These are phyloP conservation scores for Akanthomyces lecanii DNA, from an alignment of 2,329 filamentous ascomycete genomes.

Conservation along the genomic window DNA sequence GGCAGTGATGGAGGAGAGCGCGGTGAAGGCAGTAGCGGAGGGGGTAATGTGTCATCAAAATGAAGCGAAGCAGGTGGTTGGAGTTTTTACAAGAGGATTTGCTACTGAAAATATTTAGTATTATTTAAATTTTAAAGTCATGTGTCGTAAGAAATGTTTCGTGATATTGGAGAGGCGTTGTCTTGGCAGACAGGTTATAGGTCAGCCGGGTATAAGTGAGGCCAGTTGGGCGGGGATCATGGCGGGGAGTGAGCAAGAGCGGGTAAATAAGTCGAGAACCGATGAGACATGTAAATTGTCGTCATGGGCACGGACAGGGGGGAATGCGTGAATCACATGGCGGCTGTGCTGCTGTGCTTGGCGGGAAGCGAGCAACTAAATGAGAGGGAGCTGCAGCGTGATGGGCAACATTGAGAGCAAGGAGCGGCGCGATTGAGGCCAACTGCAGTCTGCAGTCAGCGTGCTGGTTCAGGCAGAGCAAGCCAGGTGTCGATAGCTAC, in stretches of 20 bases:
- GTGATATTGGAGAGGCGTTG: conserved; percentile 8
- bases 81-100: not conserved
- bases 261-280: not conserved
- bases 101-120: not conserved
- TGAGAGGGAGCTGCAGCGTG: too few species aligned
- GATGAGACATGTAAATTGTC: too few species aligned
- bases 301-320: too few species aligned
- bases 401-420: too few species aligned
- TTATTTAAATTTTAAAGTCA: conserved; percentile 4
- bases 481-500: not conserved
- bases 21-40: not conserved
- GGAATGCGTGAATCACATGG: too few species aligned
- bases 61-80: not conserved
- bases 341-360: too few species aligned
- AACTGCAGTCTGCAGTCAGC: too few species aligned
- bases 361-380: too few species aligned
- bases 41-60: not conserved
- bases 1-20: not conserved
- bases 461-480: too few species aligned
- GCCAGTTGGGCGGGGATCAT: not conserved
- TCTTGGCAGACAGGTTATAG: conserved; percentile 8
- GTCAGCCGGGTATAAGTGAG: conserved; percentile 7
- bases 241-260: not conserved
- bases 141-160: not conserved
- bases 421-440: too few species aligned